A percentile compares a stretch with the other conserved stretches of the same genome.
Conservation (phyloP, 169 alveolate genomes). For the Plasmodium coatneyi region DNA sequence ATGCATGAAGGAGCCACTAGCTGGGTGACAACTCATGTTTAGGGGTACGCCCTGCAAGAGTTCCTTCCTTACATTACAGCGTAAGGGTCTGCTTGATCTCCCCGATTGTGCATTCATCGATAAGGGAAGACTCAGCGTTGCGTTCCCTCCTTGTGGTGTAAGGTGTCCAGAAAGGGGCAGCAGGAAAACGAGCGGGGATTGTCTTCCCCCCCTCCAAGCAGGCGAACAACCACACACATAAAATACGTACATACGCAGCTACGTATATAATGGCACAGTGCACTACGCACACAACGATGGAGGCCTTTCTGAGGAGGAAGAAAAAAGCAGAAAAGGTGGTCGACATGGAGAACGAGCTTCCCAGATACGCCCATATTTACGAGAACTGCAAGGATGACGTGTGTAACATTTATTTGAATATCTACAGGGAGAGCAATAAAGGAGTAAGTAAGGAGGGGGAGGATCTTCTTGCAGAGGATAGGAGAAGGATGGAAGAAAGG, state of each 20-base stretch:
- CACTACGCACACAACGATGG: background rate
- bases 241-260: background rate
- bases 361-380: constrained; percentile 15
- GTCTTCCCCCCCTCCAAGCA: background rate
- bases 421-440: background rate
- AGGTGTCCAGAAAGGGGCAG: background rate
- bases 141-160: background rate
- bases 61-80: background rate
- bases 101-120: background rate
- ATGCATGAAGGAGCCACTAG: background rate
- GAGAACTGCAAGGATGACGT: constrained; percentile 21
- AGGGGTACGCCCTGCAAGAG: background rate
- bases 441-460: background rate
- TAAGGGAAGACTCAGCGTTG: background rate
- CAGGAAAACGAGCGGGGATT: background rate
- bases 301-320: constrained; percentile 11
- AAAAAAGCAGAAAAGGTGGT: constrained; percentile 14
- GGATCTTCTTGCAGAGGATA: background rate
- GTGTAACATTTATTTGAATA: constrained; percentile 41
- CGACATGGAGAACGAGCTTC: background rate
- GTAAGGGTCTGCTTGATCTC: background rate
- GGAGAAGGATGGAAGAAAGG: constrained; percentile 8
- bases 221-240: background rate
- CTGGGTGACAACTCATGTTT: background rate
- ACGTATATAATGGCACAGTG: too few relatives aligned